Evolutionary conservation across 2,329 filamentous ascomycete genomes (phyloP), one percentile per base, ranked within the genome.

Genomic region (Fusarium sulawesiense): DNA sequence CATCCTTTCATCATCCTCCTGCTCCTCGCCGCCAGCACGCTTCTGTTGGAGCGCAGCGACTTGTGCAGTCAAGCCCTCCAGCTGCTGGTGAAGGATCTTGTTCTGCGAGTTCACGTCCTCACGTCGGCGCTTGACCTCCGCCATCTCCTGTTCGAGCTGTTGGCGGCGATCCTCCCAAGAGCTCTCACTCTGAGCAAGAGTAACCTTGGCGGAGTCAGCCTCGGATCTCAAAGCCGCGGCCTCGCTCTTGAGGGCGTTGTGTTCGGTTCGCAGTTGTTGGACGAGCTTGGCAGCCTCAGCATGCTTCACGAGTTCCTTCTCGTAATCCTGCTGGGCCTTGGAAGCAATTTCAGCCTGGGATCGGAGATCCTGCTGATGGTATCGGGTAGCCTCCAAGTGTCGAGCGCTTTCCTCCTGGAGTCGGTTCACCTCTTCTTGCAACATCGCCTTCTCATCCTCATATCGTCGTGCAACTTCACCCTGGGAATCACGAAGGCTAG

Each of bases 271-370:
- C 50, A 97, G 84, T 56, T 86, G 86, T 73, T 97, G 93, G 16
- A 98, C 85, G 37, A 89, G 88, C 80, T 94, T 94, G 14, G 95
- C 93, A n/a, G 95, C 96, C 71, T 98, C 93, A 3, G 94, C 95
- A 80, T 99, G 96, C 82, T 96, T 98, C 75, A 97, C 88, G 13
- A 99, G 86, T 79, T 99, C 96, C 68, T 91, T 91, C 79, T 99
- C 97, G 77, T 99, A 99, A 73, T 96, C 94, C 77, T 97, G 92
- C 78, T 99, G 96, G 6, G 96, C 94, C 78, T 93, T 92, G 56
- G 93, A 91, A 4, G 96, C 94, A 75, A 99, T 98, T 46, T 97
- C 92, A 29, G 95, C 94, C 79, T 99, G 96, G 0, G 93, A 91
- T 66, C 96, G 94, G 44, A 98, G 88, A 75, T 98, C 94, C 74